These are phyloP conservation scores for Galerina marginata DNA, from an alignment of 768 basidiomycete genomes.

Conservation along the genomic window DNA sequence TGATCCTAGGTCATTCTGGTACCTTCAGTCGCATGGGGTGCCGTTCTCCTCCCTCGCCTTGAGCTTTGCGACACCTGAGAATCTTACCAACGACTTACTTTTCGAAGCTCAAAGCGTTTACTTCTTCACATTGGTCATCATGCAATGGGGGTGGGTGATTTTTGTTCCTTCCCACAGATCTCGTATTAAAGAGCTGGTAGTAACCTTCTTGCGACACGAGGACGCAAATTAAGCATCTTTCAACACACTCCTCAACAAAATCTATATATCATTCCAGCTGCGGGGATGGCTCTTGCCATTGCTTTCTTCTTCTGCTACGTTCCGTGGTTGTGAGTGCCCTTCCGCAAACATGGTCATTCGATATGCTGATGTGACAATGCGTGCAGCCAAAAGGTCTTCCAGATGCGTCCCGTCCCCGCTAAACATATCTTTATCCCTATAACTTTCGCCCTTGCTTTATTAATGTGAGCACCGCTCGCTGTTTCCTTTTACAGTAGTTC, in stretches of 20 bases:
- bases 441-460: slow-evolving; percentile 40
- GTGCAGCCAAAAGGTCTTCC: slow-evolving; percentile 50
- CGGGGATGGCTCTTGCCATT: slow-evolving; percentile 46
- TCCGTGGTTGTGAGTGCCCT: slow-evolving; percentile 40
- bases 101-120: slow-evolving; percentile 58
- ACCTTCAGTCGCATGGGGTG: slow-evolving; percentile 48
- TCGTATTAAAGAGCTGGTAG: slow-evolving; percentile 21
- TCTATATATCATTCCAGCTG: slow-evolving; percentile 51
- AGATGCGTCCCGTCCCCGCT: slow-evolving; percentile 48
- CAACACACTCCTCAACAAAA: slow-evolving; percentile 56
- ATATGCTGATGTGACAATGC: not conserved
- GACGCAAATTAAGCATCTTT: slow-evolving; percentile 58
- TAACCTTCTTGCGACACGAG: slow-evolving; percentile 60
- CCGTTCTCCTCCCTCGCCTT: slow-evolving; percentile 53
- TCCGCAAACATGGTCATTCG: not conserved
- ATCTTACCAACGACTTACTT: slow-evolving; percentile 41
- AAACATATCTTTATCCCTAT: slow-evolving; percentile 59
- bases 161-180: not conserved
- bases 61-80: slow-evolving; percentile 41
- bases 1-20: slow-evolving; percentile 34
- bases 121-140: slow-evolving; percentile 56
- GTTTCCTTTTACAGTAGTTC: not conserved
- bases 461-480: slow-evolving; percentile 19
- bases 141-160: slow-evolving; percentile 54
- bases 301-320: slow-evolving; percentile 48